Conservation (phyloP, 2,329 filamentous ascomycete species). For the Aspergillus sp. region DNA sequence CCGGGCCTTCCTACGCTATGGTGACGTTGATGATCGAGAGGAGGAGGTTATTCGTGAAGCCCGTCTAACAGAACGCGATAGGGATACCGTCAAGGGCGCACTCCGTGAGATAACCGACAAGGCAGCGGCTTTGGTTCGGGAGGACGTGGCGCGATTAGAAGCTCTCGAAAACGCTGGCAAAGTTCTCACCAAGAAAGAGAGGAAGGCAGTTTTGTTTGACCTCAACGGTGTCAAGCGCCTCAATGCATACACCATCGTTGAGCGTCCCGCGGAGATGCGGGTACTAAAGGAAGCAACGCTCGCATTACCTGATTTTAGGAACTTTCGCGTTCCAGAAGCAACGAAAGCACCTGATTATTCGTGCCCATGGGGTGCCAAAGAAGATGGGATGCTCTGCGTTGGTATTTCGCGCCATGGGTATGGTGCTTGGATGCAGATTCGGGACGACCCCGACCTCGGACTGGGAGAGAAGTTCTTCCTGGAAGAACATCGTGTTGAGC, state of each 20-base stretch:
- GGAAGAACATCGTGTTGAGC: constrained; percentile 96
- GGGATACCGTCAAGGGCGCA: constrained; percentile 72
- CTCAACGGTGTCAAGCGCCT: constrained; percentile 90
- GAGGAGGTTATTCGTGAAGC: constrained; percentile 88
- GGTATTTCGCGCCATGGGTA: constrained; percentile 93
- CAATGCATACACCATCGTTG: constrained; percentile 92
- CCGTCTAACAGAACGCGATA: constrained; percentile 77
- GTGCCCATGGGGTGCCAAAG: constrained; percentile 85
- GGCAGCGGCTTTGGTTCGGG: constrained; percentile 68
- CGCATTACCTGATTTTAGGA: constrained; percentile 64
- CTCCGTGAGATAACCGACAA: constrained; percentile 77
- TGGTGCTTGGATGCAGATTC: constrained; percentile 91
- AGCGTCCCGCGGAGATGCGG: constrained; percentile 84
- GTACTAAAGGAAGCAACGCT: constrained; percentile 75
- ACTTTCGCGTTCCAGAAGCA: constrained; percentile 85
- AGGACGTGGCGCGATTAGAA: constrained; percentile 65
- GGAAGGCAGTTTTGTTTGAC: constrained; percentile 94
- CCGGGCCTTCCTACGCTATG: constrained; percentile 85
- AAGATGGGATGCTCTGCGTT: constrained; percentile 95
- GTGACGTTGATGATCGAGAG: constrained; percentile 81
- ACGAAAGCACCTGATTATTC: constrained; percentile 90
- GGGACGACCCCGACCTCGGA: constrained; percentile 83
- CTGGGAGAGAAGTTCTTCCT: constrained; percentile 91
- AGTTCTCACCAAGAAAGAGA: constrained; percentile 89
- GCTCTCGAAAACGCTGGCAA: constrained; percentile 73